Base-by-base conservation (phyloP, 225 moss, liverwort and hornwort species). In the Sphagnum contortum region DNA sequence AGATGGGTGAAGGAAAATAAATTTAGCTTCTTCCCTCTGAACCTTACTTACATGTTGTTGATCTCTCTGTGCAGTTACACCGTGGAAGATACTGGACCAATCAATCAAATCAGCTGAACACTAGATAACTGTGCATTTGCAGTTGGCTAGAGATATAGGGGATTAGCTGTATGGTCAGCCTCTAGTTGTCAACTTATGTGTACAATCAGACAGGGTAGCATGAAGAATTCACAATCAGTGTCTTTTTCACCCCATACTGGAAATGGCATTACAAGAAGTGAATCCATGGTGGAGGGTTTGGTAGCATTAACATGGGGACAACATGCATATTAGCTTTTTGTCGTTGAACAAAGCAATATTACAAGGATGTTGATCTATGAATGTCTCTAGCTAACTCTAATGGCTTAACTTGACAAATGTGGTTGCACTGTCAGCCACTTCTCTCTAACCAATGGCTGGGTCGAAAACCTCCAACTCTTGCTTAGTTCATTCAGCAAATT, bases 121-220 rank as follows among this genome's bases (percentile, higher is more conserved):
- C 96, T 90, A 61, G 96, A 96, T 72, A 96, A 92, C 71, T 83
- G 81, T 74, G 92, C 96, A 9, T 87, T 96, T 72, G 80, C 96
- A 64, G 96, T 96, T 64, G 96, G 96, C 49, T 96, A 90, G 96
- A 85, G 81, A 74, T 85, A 89, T 73, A 88, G 96, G 72, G 96
- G 96, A 57, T 76, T 96, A 67, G 96, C 92, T 67, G 96, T 90
- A 47, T 96, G 92, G 92, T 92, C 96, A 62, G 90, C 90, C 64
- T 96, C 90, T 70, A 92, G 96, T 68, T 96, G 96, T 70, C 84
- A 92, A 68, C 88, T 96, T 63, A 96, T 96, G 92, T 96, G 96
- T 70, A 96, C 96, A 54, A 96, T 96, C 56, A 87, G 96, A 48
- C 96, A 87, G 87, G 90, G 57, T 96, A 96, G 96, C 75, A 73